Conservation (phyloP, 352 stramenopile species). For the Phytophthora gonapodyides region DNA sequence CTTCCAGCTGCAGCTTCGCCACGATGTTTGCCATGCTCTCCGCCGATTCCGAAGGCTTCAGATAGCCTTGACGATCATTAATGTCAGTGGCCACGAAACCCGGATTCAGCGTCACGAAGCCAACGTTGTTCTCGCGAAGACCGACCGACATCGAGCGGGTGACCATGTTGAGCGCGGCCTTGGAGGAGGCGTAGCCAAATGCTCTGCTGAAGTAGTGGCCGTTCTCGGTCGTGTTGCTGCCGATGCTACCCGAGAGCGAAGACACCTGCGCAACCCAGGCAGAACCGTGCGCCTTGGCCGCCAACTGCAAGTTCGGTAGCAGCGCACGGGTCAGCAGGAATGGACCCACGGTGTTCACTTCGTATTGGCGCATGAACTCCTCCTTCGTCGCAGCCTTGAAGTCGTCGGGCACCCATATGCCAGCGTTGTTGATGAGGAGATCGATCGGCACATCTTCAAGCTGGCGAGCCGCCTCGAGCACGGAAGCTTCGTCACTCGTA, state of each 20-base stretch:
- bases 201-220: slow-evolving; percentile 21
- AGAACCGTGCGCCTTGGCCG: slow-evolving; percentile 35
- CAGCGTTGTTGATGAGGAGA: slow-evolving; percentile 66
- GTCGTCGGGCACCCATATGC: slow-evolving; percentile 31
- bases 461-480: slow-evolving; percentile 41
- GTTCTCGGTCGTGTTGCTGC: slow-evolving; percentile 33
- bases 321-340: slow-evolving; percentile 58
- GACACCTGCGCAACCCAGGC: slow-evolving; percentile 49
- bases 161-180: slow-evolving; percentile 70
- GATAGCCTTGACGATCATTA: slow-evolving; percentile 29
- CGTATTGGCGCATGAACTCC: slow-evolving; percentile 52
- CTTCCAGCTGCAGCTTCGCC: slow-evolving; percentile 22
- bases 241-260: slow-evolving; percentile 55
- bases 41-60: slow-evolving; percentile 30
- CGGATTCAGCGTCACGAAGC: slow-evolving; percentile 37
- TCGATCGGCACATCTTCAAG: slow-evolving; percentile 55
- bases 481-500: slow-evolving; percentile 45
- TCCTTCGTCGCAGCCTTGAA: slow-evolving; percentile 43
- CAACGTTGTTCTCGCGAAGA: slow-evolving; percentile 41
- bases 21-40: slow-evolving; percentile 32
- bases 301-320: slow-evolving; percentile 45
- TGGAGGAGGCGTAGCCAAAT: slow-evolving; percentile 69
- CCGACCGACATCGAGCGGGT: slow-evolving; percentile 45
- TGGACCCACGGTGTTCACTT: slow-evolving; percentile 59
- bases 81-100: slow-evolving; percentile 48